Conservation (phyloP, 306 rosid species). For the Senna siamea region DNA sequence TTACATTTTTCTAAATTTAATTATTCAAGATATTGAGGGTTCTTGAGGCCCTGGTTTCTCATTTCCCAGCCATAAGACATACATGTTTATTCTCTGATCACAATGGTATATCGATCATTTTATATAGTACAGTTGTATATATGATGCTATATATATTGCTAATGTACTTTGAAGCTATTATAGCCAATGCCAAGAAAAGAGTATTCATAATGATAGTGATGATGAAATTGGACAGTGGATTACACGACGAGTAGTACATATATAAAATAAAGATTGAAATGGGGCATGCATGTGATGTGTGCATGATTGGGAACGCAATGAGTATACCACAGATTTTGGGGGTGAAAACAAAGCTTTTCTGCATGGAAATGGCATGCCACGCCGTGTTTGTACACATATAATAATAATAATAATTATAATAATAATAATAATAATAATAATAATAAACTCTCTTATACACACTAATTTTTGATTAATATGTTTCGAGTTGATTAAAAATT, state of each 20-base stretch:
- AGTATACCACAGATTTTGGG: background rate
- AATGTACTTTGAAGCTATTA: background rate
- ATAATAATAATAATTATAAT: too few relatives aligned
- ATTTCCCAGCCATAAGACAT: background rate
- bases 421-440: too few relatives aligned
- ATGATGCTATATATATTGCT: background rate
- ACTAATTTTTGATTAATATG: too few relatives aligned
- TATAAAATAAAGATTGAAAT: background rate
- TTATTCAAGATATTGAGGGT: background rate
- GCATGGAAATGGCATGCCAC: constrained; percentile 21
- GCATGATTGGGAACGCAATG: constrained; percentile 28
- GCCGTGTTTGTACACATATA: too few relatives aligned
- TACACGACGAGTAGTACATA: too few relatives aligned
- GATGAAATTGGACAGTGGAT: constrained; percentile 20
- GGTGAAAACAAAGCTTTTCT: background rate
- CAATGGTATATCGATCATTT: background rate
- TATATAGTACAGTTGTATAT: too few relatives aligned
- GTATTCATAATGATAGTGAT: background rate
- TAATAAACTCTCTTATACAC: too few relatives aligned
- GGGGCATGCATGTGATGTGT: constrained; percentile 6
- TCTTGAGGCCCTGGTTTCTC: background rate
- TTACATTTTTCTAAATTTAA: too few relatives aligned
- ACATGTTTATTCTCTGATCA: constrained; percentile 3
- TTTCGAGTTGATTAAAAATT: too few relatives aligned
- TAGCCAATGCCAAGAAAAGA: background rate